Evolutionary conservation across 148 eudicot genomes (phyloP).

Genomic region (Polygonum aviculare): DNA sequence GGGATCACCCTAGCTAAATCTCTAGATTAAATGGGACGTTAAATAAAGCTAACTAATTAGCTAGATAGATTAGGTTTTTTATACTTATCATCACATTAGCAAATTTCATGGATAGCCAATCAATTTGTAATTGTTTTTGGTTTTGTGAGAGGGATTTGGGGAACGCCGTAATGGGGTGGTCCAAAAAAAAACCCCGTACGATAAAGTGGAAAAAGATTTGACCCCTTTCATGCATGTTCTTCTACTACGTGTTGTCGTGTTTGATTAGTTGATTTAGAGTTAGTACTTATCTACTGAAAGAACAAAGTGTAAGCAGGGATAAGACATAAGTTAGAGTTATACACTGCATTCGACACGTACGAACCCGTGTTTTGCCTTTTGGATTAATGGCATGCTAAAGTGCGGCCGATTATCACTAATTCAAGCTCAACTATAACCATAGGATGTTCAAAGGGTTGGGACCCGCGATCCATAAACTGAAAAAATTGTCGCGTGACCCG

Average conservation of each 20-base stretch:
- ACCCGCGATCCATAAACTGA: too few relatives aligned
- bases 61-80: background rate
- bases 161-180: background rate
- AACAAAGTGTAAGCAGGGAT: too few relatives aligned
- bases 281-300: background rate
- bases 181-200: background rate
- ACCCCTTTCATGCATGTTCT: background rate
- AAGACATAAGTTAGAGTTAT: too few relatives aligned
- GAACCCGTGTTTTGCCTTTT: too few relatives aligned
- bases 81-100: background rate
- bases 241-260: too few relatives aligned
- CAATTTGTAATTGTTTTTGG: background rate
- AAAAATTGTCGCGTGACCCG: too few relatives aligned
- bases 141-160: background rate
- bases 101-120: background rate
- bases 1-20: slow-evolving; percentile 4
- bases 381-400: too few relatives aligned
- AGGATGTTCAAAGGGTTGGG: too few relatives aligned
- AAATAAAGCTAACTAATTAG: background rate
- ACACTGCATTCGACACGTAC: too few relatives aligned
- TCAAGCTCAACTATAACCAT: too few relatives aligned
- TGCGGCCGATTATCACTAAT: too few relatives aligned
- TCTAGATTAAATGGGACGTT: background rate
- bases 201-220: background rate
- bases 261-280: background rate